phyloP scores from a whole-genome alignment of 2,329 filamentous ascomycete genomes.

The Claviceps humidiphila region DNA sequence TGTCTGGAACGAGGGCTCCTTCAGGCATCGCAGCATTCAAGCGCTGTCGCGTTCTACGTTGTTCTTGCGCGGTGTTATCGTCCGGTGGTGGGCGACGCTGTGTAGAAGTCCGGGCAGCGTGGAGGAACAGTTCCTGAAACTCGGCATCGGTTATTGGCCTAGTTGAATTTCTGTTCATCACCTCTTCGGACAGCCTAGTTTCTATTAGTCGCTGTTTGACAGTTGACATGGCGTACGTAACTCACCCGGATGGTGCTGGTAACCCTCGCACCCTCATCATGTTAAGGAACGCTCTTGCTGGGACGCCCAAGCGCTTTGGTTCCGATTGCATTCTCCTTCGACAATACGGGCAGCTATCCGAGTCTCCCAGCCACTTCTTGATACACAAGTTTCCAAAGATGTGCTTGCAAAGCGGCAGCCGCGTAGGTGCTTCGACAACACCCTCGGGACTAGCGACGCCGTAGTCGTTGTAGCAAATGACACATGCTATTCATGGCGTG shows the following conservation, averaged over 20 bases:
- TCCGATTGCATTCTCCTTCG: slow-evolving; percentile 46
- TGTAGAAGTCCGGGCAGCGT: slow-evolving; percentile 5
- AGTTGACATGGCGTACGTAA: neutral
- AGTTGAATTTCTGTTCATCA: slow-evolving; percentile 6
- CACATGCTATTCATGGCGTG: slow-evolving; percentile 31
- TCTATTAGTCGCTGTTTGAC: neutral
- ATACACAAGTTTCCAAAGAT: slow-evolving; percentile 52
- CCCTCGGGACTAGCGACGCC: slow-evolving; percentile 44
- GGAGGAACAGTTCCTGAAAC: slow-evolving; percentile 7
- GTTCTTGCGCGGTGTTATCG: slow-evolving; percentile 13
- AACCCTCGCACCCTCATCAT: slow-evolving; percentile 18
- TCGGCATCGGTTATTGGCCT: slow-evolving; percentile 8
- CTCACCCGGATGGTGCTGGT: slow-evolving; percentile 12
- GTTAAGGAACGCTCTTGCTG: slow-evolving; percentile 17
- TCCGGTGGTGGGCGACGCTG: slow-evolving; percentile 17
- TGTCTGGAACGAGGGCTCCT: neutral
- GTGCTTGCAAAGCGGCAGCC: slow-evolving; percentile 49
- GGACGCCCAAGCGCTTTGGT: slow-evolving; percentile 11
- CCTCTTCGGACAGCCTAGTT: slow-evolving; percentile 10
- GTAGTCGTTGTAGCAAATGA: slow-evolving; percentile 53
- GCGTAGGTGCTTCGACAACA: slow-evolving; percentile 40
- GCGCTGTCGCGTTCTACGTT: slow-evolving; percentile 17
- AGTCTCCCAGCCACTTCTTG: slow-evolving; percentile 51
- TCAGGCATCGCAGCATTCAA: slow-evolving; percentile 8
- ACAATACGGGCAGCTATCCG: slow-evolving; percentile 51